Evolutionary conservation across 2,329 filamentous ascomycete genomes (phyloP).

Genomic region (Nannizziopsis barbatae): DNA sequence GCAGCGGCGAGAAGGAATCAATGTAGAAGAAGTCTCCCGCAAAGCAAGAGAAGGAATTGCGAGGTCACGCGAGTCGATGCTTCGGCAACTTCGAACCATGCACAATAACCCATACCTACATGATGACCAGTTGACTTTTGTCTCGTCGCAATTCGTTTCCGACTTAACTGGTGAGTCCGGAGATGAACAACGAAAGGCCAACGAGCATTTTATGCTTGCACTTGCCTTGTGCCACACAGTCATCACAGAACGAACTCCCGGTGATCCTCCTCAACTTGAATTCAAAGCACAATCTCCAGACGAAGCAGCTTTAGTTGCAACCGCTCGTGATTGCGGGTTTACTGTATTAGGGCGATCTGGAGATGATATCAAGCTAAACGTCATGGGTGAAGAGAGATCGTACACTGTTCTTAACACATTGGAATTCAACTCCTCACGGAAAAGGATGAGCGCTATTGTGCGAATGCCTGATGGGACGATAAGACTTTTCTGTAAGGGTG

Average conservation of each 20-base stretch:
- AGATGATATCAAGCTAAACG: slow-evolving; percentile 73
- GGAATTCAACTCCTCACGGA: slow-evolving; percentile 93
- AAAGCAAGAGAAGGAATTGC: slow-evolving; percentile 68
- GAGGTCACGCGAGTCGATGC: slow-evolving; percentile 59
- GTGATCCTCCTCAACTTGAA: slow-evolving; percentile 79
- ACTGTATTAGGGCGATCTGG: slow-evolving; percentile 72
- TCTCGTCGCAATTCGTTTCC: slow-evolving; percentile 77
- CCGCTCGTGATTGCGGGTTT: slow-evolving; percentile 89
- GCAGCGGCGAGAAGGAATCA: slow-evolving; percentile 79
- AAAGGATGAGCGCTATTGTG: slow-evolving; percentile 95
- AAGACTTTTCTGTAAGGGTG: slow-evolving; percentile 90
- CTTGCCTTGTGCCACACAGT: slow-evolving; percentile 95
- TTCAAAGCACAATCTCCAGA: slow-evolving; percentile 98
- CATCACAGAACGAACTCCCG: slow-evolving; percentile 77
- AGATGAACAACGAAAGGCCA: slow-evolving; percentile 62
- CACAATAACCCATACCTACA: slow-evolving; percentile 85
- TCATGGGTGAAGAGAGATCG: slow-evolving; percentile 72
- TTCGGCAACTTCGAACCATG: slow-evolving; percentile 59
- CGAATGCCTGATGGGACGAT: slow-evolving; percentile 87
- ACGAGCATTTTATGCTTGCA: slow-evolving; percentile 85
- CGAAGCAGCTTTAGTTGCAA: slow-evolving; percentile 86
- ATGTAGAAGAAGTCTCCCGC: slow-evolving; percentile 69
- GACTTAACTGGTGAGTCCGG: slow-evolving; percentile 72
- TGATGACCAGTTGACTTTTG: slow-evolving; percentile 81
- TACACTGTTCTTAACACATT: slow-evolving; percentile 88